Base-by-base conservation (phyloP, 257 asterid genomes). In the Gentiana macrophylla region DNA sequence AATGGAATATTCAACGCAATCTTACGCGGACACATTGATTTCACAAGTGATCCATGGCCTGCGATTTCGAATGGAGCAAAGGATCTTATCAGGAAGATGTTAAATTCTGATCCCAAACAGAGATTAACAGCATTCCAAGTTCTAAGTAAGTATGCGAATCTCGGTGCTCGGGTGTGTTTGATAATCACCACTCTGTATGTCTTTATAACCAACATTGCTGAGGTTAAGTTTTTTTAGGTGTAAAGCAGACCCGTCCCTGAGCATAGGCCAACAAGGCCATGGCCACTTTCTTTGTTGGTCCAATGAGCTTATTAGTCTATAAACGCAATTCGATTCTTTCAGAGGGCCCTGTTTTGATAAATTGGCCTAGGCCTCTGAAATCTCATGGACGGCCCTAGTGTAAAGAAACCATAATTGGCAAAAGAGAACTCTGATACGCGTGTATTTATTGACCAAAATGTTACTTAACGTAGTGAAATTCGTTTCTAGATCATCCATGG, bases 11-110 rank as follows among this genome's bases (percentile, higher is more conserved):
- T 92, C 82, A 92, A 81, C 32, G 82, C 95, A 5, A 92, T 92
- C 12, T 61, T 92, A 67, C 71, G 88, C 2, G 95, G 91, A 2
- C 98, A 88, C 15, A 8, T 92, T 6, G 97, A 92, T 71, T 92
- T 92, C 63, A 66, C 84, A 10, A 69, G 81, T 11, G 97, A 92
- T 57, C 99, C 99, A 12, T 92, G 97, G 99, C 97, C 99, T 52
- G 60, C 93, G 12, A 83, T 92, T 66, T 92, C 99, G 0, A 57
- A 54, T 4, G 95, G 94, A 53, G 98, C 98, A 45, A 91, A 91
- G 80, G 98, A 92, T 55, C 80, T 92, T 5, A 86, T 92, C 2
- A 81, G 72, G 75, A 92, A 88, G 68, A 92, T 88, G 98, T 69
- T 88, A 55, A 68, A 70, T 57, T 52, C 83, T 1, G 90, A 92